phyloP scores from a whole-genome alignment of 306 rosid species.

The Cyclanthera cordifolia region DNA sequence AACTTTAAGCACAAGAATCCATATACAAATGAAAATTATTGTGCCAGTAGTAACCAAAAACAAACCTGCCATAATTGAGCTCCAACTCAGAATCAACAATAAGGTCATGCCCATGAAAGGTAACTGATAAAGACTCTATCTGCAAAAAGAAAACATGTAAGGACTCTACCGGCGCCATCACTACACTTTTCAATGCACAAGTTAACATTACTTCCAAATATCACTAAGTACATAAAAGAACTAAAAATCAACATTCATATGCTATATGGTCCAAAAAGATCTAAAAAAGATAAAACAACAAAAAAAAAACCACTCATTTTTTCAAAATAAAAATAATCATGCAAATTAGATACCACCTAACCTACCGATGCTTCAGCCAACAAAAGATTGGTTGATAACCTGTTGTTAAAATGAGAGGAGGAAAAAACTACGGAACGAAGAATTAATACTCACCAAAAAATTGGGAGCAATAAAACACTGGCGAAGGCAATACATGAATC shows the following conservation, averaged over 20 bases:
- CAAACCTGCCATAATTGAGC: conserved; percentile 93
- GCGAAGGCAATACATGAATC: too few species aligned
- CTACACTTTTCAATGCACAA: too few species aligned
- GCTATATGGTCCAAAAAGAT: not conserved
- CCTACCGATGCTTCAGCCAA: not conserved
- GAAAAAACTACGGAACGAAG: too few species aligned
- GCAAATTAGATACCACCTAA: not conserved
- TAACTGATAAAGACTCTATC: conserved; percentile 90
- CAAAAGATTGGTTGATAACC: not conserved
- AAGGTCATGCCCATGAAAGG: conserved; percentile 91
- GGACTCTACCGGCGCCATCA: not conserved
- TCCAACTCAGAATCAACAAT: conserved; percentile 88
- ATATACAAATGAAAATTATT: not conserved
- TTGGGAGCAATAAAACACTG: too few species aligned
- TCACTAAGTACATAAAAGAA: not conserved
- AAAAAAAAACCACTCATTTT: too few species aligned
- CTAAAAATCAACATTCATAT: not conserved
- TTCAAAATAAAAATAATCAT: not conserved
- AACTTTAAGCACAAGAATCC: not conserved
- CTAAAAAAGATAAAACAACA: too few species aligned
- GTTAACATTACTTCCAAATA: not conserved
- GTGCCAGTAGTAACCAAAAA: not conserved
- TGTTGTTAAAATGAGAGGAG: too few species aligned
- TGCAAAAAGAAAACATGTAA: conserved; percentile 27
- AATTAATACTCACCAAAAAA: too few species aligned